Conservation (phyloP, 305 asterid genomes). For the Striga hermonthica region DNA sequence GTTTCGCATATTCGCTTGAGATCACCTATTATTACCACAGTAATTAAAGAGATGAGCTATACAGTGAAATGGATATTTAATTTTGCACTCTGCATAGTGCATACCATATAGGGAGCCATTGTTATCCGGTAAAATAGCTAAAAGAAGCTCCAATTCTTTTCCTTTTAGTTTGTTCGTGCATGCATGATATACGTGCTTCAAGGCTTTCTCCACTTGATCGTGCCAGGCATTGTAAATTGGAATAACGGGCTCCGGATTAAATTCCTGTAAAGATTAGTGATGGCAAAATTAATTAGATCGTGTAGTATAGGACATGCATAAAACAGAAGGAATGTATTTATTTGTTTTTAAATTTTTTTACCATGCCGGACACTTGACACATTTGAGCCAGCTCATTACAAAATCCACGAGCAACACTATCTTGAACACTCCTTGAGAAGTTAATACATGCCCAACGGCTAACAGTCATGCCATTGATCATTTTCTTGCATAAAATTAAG, state of each 20-base stretch:
- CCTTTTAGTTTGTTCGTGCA: conserved; percentile 80
- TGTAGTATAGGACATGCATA: neutral
- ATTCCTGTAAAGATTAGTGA: conserved; percentile 52
- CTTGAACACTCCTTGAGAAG: conserved; percentile 95
- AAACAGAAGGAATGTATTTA: neutral
- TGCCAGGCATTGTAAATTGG: conserved; percentile 83
- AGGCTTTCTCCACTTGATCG: conserved; percentile 92
- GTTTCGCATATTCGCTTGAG: conserved; percentile 96
- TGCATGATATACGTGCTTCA: conserved; percentile 81
- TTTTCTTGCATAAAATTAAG: conserved; percentile 63
- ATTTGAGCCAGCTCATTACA: conserved; percentile 88
- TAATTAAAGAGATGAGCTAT: neutral
- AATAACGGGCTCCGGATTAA: conserved; percentile 78
- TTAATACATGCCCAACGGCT: conserved; percentile 95
- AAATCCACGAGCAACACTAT: conserved; percentile 93
- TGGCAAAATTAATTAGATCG: conserved; percentile 20
- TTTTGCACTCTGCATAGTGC: conserved; percentile 10
- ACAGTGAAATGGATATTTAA: neutral
- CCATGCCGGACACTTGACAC: conserved; percentile 99
- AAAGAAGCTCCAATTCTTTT: conserved; percentile 84
- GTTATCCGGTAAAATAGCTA: conserved; percentile 92
- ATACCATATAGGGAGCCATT: conserved; percentile 91
- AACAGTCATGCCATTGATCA: conserved; percentile 97
- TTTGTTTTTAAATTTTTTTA: conserved; percentile 31
- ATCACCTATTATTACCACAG: conserved; percentile 53